Evolutionary conservation across 2,329 filamentous ascomycete genomes (phyloP), one percentile per base, ranked within the genome.

Genomic region (Byssothecium circinans): DNA sequence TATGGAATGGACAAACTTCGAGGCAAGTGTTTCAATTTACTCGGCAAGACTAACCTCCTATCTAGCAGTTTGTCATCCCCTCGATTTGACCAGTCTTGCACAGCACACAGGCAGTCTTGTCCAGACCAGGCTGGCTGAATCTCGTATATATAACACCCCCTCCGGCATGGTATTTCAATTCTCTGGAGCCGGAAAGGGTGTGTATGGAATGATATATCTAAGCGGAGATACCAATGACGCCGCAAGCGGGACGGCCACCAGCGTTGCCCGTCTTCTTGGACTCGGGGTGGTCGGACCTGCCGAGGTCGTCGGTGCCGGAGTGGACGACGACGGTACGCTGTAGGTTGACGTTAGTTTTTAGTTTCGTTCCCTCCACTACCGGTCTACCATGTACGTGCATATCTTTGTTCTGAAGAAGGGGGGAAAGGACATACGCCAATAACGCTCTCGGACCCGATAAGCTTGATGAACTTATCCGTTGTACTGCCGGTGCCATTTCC

Each of bases 261-360:
- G 94, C 94, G 74, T 97, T 99, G 62, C 94, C 94, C 59, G 94
- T 99, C 87, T 95, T 96, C 81, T 95, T 90, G 69, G 90, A 96
- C 81, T 97, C 91, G 78, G 92, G 89, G 78, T 89, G 86, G 64
- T 78, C 89, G 68, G 91, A 91, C 82, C 88, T 89, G 76, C 94
- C 94, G 58, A 99, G 89, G 72, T 99, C 94, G 72, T 99, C 94
- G 61, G 92, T 97, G 73, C 94, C 94, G 64, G 81, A 86, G 81
- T 99, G 94, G 68, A 95, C 84, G 67, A 99, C 94, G 55, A 99
- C 83, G 61, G 94, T 97, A 71, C 94, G 91, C 89, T 94, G 63
- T n/a, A 5, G 29, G 8, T 32, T 5, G 14, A 14, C 12, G 38
- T 42, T 25, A 33, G 2, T 8, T 18, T 47, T 68, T 42, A 64